A percentile compares a stretch with the other conserved stretches of the same genome.
phyloP scores from a whole-genome alignment of 805 yeast genomes.

The Kurtzmaniella cleridarum region DNA sequence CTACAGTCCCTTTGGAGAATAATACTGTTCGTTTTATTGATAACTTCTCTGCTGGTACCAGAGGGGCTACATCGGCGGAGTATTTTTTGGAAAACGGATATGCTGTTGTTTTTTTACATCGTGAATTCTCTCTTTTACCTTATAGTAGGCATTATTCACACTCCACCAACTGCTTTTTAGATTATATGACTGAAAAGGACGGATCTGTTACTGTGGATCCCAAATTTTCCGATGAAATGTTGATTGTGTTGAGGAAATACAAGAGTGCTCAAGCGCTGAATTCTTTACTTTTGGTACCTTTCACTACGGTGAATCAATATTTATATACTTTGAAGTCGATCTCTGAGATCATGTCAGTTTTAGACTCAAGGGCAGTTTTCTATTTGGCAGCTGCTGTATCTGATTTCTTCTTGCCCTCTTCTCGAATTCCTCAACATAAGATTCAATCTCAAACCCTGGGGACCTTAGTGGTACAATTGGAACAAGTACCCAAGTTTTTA shows the following conservation, averaged over 20 bases:
- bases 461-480: conserved; percentile 76
- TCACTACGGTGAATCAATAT: conserved; percentile 93
- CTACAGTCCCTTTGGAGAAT: conserved; percentile 95
- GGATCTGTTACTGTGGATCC: conserved; percentile 59
- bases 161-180: conserved; percentile 78
- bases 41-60: conserved; percentile 94
- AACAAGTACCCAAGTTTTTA: conserved; percentile 94
- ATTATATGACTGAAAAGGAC: conserved; percentile 60
- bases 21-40: conserved; percentile 96
- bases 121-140: conserved; percentile 89
- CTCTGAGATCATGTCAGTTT: conserved; percentile 51
- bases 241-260: conserved; percentile 52
- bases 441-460: conserved; percentile 82
- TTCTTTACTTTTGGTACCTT: conserved; percentile 68
- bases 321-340: conserved; percentile 73
- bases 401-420: conserved; percentile 87
- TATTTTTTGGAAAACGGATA: conserved; percentile 80
- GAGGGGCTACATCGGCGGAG: conserved; percentile 96
- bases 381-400: conserved; percentile 97
- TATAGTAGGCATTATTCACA: conserved; percentile 88
- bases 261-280: conserved; percentile 44
- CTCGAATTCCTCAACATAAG: conserved; percentile 87
- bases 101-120: conserved; percentile 86
- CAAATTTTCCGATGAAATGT: conserved; percentile 57
- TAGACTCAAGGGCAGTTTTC: conserved; percentile 61